A percentile compares a stretch with the other conserved stretches of the same genome.
Conservation (phyloP, 495 filamentous ascomycete species). For the Talaromyces thailandensis region DNA sequence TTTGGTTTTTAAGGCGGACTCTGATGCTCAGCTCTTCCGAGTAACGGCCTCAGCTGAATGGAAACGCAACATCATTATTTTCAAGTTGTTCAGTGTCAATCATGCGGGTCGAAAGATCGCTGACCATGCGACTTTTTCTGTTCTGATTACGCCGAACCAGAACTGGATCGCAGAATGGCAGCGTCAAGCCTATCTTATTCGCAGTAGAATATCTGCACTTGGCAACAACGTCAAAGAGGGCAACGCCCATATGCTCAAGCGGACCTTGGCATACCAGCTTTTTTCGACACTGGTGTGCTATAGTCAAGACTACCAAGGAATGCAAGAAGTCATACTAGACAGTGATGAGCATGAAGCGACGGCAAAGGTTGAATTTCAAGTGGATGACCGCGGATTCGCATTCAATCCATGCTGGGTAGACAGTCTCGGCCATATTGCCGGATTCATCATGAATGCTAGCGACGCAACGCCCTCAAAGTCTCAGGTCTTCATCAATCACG, state of each 20-base stretch:
- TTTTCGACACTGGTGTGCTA: slow-evolving; percentile 57
- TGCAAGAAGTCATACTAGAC: slow-evolving; percentile 71
- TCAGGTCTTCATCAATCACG: slow-evolving; percentile 34
- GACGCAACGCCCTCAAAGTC: slow-evolving; percentile 33
- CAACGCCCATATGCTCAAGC: slow-evolving; percentile 25
- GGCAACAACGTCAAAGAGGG: slow-evolving; percentile 11
- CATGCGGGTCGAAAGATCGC: not conserved
- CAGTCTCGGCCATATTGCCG: slow-evolving; percentile 36
- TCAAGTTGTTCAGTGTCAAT: not conserved
- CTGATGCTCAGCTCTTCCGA: not conserved
- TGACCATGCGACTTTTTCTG: not conserved
- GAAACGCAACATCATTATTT: not conserved
- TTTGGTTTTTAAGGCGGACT: not conserved
- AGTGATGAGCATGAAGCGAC: slow-evolving; percentile 63
- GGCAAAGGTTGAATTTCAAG: slow-evolving; percentile 33
- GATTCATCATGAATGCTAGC: slow-evolving; percentile 45
- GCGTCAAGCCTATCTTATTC: slow-evolving; percentile 32
- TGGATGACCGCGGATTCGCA: slow-evolving; percentile 54
- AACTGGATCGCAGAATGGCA: slow-evolving; percentile 16
- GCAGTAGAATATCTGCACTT: slow-evolving; percentile 21
- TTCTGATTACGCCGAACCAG: not conserved
- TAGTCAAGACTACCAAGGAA: slow-evolving; percentile 47
- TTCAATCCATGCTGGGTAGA: slow-evolving; percentile 35
- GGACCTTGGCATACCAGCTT: slow-evolving; percentile 61
- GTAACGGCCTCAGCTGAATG: not conserved